Conservation (phyloP, 2,329 filamentous ascomycete genomes). For the Venturia carpophila region DNA sequence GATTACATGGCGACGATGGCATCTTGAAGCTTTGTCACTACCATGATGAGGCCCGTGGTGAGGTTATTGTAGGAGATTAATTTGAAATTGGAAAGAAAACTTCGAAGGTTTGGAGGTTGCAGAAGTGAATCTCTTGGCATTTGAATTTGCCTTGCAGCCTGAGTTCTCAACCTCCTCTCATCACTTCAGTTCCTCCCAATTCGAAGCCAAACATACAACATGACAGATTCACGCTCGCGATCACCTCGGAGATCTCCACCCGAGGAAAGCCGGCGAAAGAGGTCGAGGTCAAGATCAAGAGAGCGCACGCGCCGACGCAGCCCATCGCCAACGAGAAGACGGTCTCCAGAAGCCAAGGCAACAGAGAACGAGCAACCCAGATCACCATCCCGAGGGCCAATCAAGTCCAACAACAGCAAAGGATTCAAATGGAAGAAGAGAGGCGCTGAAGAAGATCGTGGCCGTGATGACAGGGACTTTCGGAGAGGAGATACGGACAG, state of each 20-base stretch:
- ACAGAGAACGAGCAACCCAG: not conserved
- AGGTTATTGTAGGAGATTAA: not conserved
- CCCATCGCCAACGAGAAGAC: not conserved
- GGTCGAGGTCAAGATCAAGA: slow-evolving; percentile 8
- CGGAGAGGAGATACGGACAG: slow-evolving; percentile 13
- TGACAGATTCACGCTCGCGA: slow-evolving; percentile 16
- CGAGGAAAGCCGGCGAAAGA: slow-evolving; percentile 1
- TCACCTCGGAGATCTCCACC: slow-evolving; percentile 10
- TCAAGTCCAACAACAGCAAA: slow-evolving; percentile 12
- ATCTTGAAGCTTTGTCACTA: slow-evolving; percentile 6
- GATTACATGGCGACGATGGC: slow-evolving; percentile 15
- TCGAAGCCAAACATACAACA: slow-evolving; percentile 6
- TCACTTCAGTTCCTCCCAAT: not conserved
- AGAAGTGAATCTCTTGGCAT: not conserved
- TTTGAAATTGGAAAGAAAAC: not conserved
- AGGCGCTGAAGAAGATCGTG: slow-evolving; percentile 36
- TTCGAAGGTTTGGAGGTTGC: not conserved
- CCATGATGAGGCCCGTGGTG: not conserved
- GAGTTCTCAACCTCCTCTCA: not conserved
- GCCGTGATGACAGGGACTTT: slow-evolving; percentile 22
- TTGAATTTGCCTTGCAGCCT: not conserved
- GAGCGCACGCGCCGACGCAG: slow-evolving; percentile 4
- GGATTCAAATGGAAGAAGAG: slow-evolving; percentile 20
- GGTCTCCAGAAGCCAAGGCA: not conserved
- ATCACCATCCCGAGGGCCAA: slow-evolving; percentile 12